A percentile compares a stretch with the other conserved stretches of the same genome.
Evolutionary conservation across 2,329 filamentous ascomycete genomes (phyloP).

Genomic region (Fusarium ambrosium): DNA sequence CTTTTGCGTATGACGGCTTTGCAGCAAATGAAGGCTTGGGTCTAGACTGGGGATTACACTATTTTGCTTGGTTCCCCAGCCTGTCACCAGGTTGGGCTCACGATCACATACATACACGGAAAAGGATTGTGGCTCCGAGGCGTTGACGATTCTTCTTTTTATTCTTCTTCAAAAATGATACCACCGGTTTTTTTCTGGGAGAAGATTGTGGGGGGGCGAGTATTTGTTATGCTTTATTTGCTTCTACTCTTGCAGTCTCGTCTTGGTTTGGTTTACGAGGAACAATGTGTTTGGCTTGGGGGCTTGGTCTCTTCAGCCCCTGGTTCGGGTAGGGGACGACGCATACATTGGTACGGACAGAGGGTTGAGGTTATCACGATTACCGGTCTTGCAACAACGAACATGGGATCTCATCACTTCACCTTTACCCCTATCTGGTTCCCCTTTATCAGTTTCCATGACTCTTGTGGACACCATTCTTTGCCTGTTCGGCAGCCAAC

Average conservation of each 20-base stretch:
- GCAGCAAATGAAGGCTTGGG: conserved; percentile 30
- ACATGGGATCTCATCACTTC: conserved; percentile 8
- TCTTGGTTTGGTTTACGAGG: conserved; percentile 27
- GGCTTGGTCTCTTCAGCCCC: not conserved
- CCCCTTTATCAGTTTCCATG: conserved; percentile 6
- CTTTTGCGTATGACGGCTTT: conserved; percentile 18
- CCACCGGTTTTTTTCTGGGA: conserved; percentile 39
- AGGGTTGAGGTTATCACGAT: not conserved
- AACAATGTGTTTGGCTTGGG: conserved; percentile 13
- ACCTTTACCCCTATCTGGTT: conserved; percentile 1
- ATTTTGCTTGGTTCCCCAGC: conserved; percentile 38
- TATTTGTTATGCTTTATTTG: conserved; percentile 15
- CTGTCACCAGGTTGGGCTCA: conserved; percentile 45
- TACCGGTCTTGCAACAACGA: not conserved
- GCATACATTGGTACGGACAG: not conserved
- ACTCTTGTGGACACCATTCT: not conserved
- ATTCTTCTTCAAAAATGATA: conserved; percentile 46
- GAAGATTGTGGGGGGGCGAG: conserved; percentile 14
- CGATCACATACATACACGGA: conserved; percentile 42
- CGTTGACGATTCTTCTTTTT: conserved; percentile 41
- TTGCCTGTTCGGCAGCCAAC: not conserved
- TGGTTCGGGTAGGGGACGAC: not conserved
- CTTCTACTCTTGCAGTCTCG: conserved; percentile 18
- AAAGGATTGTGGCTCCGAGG: conserved; percentile 40
- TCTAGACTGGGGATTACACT: conserved; percentile 45